Percentiles rank a stretch among this genome's conserved stretches.
phyloP scores from a whole-genome alignment of 306 rosid species.

The Prinsepia uniflora region DNA sequence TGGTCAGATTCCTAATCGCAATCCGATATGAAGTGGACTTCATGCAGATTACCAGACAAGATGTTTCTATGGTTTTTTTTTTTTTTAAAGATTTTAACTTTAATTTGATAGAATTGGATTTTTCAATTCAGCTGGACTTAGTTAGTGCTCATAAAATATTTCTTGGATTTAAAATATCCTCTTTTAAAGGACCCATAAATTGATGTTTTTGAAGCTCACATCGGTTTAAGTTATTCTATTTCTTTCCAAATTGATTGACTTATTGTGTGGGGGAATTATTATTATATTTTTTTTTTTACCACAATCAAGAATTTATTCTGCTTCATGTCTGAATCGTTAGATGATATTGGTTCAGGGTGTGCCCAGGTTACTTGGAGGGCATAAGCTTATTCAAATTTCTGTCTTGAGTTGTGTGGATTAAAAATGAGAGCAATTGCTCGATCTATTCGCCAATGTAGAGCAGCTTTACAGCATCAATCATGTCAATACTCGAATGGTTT shows the following conservation, averaged over 20 bases:
- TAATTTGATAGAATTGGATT: not conserved
- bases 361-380: constrained; percentile 8
- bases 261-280: not conserved
- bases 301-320: constrained; percentile 4
- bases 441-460: constrained; percentile 42
- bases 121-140: not conserved
- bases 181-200: not conserved
- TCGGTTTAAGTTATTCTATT: not conserved
- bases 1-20: not conserved
- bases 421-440: constrained; percentile 66
- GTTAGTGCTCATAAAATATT: not conserved
- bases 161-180: not conserved
- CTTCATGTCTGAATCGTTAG: not conserved
- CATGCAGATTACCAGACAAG: not conserved
- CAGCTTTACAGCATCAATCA: constrained; percentile 32
- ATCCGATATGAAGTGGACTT: not conserved
- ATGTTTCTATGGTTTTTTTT: not conserved
- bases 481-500: constrained; percentile 26
- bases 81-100: not conserved
- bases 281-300: not conserved
- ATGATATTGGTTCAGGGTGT: constrained; percentile 38
- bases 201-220: not conserved
- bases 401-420: constrained; percentile 9
- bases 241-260: not conserved
- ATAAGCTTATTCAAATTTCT: constrained; percentile 10